Evolutionary conservation across 208 protist species (phyloP), one percentile per base, ranked within the genome.

Genomic region (Wallacemonas collosoma): DNA sequence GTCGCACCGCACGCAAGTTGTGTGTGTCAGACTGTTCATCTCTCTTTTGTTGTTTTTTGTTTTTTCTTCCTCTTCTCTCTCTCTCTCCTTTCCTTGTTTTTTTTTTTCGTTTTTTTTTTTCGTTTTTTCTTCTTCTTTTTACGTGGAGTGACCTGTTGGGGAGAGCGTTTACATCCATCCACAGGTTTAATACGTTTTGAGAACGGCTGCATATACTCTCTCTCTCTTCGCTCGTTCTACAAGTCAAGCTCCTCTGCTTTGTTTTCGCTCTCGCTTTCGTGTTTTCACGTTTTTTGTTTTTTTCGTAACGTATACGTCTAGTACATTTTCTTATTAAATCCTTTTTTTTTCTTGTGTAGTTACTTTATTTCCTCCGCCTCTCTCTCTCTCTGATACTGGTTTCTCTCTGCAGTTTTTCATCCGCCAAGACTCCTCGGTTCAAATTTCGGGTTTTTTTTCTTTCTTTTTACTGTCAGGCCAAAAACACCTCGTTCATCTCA

Each of bases 271-370:
- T 53, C 48, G 11, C 48, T 53, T 15, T 53, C 48, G 9, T 38
- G 26, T 57, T 62, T 26, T 44, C 58, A 56, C 53, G 3, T 51
- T 56, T 72, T 60, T 61, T 61, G 47, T 71, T 71, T 12, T 71
- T 45, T 43, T 17, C 26, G 26, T 26, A 26, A 26, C 26, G 26
- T 26, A 57, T 38, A 57, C 6, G 26, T 6, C 1, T 57, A 57
- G 15, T 57, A 57, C 14, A 8, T 57, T 36, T 57, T 68, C 39
- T 15, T 17, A 14, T 58, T 60, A 48, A 55, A 2, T 58, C 50
- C 50, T 3, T 9, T 72, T 62, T 51, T 68, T 58, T 66, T 73
- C 12, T 48, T 26, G 9, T 36, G 53, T 44, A 26, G 17, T 26
- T 26, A 26, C 26, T 26, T 26, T 26, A 1, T 26, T 26, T 26